Conservation (phyloP, 2,329 filamentous ascomycete genomes). For the Fusarium humuli region DNA sequence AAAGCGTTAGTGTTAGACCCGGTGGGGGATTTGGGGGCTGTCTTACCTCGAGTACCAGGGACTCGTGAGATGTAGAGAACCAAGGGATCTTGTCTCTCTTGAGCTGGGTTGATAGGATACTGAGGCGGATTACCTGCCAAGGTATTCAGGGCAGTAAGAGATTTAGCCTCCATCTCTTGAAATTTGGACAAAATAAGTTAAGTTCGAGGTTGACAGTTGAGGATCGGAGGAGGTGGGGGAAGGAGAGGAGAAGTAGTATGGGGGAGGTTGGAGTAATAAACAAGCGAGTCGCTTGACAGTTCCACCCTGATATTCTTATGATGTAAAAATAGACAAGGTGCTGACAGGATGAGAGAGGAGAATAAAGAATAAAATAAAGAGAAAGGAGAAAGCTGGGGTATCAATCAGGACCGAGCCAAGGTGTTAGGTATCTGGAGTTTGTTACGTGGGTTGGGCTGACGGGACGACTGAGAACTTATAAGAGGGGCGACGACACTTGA, state of each 20-base stretch:
- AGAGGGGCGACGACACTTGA: neutral
- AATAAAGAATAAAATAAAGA: neutral
- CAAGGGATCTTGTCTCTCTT: constrained; percentile 75
- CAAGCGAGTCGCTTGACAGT: constrained; percentile 4
- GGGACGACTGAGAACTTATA: constrained; percentile 16
- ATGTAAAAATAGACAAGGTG: constrained; percentile 1
- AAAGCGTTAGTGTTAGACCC: constrained; percentile 26
- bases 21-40: constrained; percentile 13
- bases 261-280: constrained; percentile 27
- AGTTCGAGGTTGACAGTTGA: constrained; percentile 14
- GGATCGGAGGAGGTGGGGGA: constrained; percentile 20
- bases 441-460: constrained; percentile 18
- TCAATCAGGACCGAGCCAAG: constrained; percentile 8
- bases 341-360: neutral
- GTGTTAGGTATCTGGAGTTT: neutral
- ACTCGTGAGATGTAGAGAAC: constrained; percentile 93
- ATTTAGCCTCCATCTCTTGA: constrained; percentile 78
- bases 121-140: constrained; percentile 88
- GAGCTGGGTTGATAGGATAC: constrained; percentile 82
- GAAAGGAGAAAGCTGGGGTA: constrained; percentile 8
- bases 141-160: constrained; percentile 80
- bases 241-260: constrained; percentile 9
- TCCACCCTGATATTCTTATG: constrained; percentile 13
- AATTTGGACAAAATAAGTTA: constrained; percentile 3
- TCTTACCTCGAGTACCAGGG: constrained; percentile 85